Evolutionary conservation across 257 asterid species (phyloP), one percentile per base, ranked within the genome.

Genomic region (Capsicum baccatum): DNA sequence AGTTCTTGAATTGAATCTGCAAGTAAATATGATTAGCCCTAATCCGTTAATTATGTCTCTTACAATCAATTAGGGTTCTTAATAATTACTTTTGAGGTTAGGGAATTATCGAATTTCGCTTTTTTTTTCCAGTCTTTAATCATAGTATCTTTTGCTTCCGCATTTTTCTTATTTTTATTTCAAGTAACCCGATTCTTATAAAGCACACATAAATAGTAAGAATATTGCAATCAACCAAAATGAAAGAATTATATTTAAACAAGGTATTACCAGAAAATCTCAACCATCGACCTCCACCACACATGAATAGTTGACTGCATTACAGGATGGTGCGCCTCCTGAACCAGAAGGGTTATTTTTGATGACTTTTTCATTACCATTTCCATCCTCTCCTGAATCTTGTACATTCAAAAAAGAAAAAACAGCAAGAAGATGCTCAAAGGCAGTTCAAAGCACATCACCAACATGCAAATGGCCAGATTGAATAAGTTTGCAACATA

Each of bases 241-340:
- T 68, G 55, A 66, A 6, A n/a, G 69, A 82, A 37, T 35, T 80
- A 83, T 54, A 68, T 8, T 82, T 82, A 54, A 82, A 81, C 79
- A 63, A 84, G 60, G 80, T 37, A 78, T 73, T n/a, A 89, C 89
- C 73, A 83, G 81, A 70, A 33, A 83, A 69, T 69, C 83, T 58
- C 9, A 63, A 55, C 85, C 73, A 58, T 80, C 63, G 39, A 80
- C 35, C 79, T 21, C 17, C 56, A 82, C 81, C 85, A 56, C 42
- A 39, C 54, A 85, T 21, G 86, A 21, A 58, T 73, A 42, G 11
- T 10, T 59, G 48, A 10, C 55, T 42, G 59, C 57, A 60, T n/a
- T 19, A 48, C 69, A 52, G 76, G 83, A 55, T 37, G 85, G 59
- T 26, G 55, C 19, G 19, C 48, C 86, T 74, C 17, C 70, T 56